phyloP scores from a whole-genome alignment of 306 rosid genomes.

The Prunus mira region DNA sequence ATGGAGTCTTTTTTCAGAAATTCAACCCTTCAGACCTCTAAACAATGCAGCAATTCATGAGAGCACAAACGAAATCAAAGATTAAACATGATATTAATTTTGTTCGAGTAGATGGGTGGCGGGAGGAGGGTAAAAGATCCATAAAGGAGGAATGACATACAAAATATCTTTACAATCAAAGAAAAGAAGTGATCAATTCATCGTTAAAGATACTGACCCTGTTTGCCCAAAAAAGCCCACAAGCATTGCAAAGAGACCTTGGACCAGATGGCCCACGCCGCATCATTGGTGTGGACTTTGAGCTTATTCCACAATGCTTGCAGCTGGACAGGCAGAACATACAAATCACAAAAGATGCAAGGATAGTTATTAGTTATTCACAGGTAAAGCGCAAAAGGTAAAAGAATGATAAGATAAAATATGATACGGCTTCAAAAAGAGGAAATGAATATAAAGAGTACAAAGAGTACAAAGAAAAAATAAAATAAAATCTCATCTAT shows the following conservation, averaged over 20 bases:
- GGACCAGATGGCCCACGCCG: constrained; percentile 97
- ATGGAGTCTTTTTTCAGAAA: not conserved
- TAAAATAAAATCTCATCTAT: not conserved
- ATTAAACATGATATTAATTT: not conserved
- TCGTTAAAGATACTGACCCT: constrained; percentile 57
- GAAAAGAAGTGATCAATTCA: constrained; percentile 8
- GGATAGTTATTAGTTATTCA: no score
- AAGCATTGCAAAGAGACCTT: constrained; percentile 93
- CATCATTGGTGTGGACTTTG: constrained; percentile 94
- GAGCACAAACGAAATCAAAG: not conserved
- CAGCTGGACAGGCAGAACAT: constrained; percentile 52
- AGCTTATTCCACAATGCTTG: constrained; percentile 82
- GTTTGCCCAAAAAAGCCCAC: constrained; percentile 95
- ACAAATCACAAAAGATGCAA: not conserved
- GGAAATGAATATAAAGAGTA: not conserved
- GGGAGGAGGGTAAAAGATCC: not conserved
- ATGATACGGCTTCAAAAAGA: not conserved
- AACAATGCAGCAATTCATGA: not conserved
- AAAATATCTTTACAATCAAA: not conserved
- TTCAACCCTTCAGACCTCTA: not conserved
- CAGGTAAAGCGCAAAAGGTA: not conserved
- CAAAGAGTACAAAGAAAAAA: not conserved
- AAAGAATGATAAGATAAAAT: not conserved
- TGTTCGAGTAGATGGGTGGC: not conserved
- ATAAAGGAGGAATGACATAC: not conserved